Conservation (phyloP, 2,329 filamentous ascomycete genomes). For the Paracorniculantispora psalliotae region DNA sequence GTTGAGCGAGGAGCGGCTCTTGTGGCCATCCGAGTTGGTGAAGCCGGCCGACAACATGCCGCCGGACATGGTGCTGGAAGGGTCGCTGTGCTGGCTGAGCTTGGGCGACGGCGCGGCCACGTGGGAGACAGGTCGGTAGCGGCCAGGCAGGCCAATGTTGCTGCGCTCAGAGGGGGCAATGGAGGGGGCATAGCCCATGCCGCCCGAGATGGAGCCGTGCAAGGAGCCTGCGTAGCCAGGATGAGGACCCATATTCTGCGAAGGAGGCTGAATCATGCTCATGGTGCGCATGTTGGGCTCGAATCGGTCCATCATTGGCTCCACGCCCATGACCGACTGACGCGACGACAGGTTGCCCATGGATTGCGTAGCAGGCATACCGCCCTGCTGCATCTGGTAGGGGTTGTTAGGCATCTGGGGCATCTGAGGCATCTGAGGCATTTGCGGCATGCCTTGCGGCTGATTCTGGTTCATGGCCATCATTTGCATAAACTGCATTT, state of each 20-base stretch:
- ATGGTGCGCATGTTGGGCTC: constrained; percentile 61
- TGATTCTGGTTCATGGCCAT: constrained; percentile 46
- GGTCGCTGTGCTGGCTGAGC: constrained; percentile 24
- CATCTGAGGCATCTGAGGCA: constrained; percentile 19
- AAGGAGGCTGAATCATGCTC: constrained; percentile 75
- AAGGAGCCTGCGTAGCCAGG: constrained; percentile 29
- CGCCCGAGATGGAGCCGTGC: constrained; percentile 26
- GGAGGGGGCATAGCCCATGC: constrained; percentile 71
- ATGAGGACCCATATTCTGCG: constrained; percentile 50
- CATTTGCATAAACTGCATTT: constrained; percentile 92
- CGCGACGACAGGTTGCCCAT: constrained; percentile 40
- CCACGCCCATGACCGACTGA: constrained; percentile 41
- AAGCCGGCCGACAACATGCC: constrained; percentile 30
- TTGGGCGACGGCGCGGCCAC: constrained; percentile 32
- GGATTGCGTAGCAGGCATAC: constrained; percentile 32
- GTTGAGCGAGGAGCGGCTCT: constrained; percentile 32
- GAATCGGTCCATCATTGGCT: constrained; percentile 40
- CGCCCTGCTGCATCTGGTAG: constrained; percentile 25
- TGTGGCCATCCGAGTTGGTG: constrained; percentile 27
- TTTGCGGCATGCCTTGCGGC: constrained; percentile 27
- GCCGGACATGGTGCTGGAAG: constrained; percentile 31
- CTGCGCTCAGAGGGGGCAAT: constrained; percentile 95
- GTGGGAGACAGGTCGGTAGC: constrained; percentile 85
- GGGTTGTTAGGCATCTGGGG: constrained; percentile 27
- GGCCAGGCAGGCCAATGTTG: constrained; percentile 82